phyloP scores from a whole-genome alignment of 2,329 filamentous ascomycete genomes.

The Penicillium sp. region DNA sequence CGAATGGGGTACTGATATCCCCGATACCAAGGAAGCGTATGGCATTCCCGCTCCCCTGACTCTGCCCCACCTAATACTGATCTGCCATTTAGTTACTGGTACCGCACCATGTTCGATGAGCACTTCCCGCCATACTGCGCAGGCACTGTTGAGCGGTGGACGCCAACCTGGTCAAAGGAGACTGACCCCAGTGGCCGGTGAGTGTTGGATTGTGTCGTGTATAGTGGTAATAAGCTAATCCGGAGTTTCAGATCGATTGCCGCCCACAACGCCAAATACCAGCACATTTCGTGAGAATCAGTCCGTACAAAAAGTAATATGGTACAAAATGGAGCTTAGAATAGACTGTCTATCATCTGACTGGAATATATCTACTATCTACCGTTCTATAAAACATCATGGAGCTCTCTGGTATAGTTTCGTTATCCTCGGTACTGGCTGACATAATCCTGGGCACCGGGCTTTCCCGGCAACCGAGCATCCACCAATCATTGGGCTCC shows the following conservation, averaged over 20 bases:
- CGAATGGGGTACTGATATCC: conserved; percentile 88
- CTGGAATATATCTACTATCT: too few species aligned
- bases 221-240: conserved; percentile 12
- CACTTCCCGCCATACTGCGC: conserved; percentile 92
- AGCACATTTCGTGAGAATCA: conserved; percentile 37
- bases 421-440: conserved; percentile 12
- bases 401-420: too few species aligned
- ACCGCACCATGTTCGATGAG: conserved; percentile 97
- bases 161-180: conserved; percentile 94
- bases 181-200: conserved; percentile 89
- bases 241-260: conserved; percentile 59
- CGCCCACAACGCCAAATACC: conserved; percentile 70
- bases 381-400: conserved; percentile 14
- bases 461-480: conserved; percentile 32
- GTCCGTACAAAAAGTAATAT: conserved; percentile 5
- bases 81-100: conserved; percentile 68
- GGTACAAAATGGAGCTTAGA: conserved; percentile 5
- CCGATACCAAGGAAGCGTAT: conserved; percentile 92
- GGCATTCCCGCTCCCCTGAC: conserved; percentile 28
- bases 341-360: too few species aligned
- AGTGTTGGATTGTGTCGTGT: conserved; percentile 20
- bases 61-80: conserved; percentile 12
- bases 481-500: conserved; percentile 30
- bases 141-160: conserved; percentile 91
- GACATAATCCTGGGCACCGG: conserved; percentile 21